Base-by-base conservation (phyloP, 768 basidiomycete genomes). In the Tylopilus felleus region DNA sequence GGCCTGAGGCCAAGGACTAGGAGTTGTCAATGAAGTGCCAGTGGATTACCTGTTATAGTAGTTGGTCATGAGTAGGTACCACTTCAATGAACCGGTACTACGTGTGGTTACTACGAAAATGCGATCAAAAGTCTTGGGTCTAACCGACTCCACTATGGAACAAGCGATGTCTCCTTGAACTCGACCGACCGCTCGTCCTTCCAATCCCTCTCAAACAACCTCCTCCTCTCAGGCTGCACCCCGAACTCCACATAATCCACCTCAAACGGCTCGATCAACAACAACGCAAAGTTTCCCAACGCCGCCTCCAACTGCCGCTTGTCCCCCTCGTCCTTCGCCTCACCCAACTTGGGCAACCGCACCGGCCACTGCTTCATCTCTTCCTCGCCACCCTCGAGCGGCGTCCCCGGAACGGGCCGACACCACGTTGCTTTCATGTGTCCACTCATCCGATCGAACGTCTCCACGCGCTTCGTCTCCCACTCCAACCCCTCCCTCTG, bases 401-500 rank as follows among this genome's bases (percentile, higher is more conserved):
- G 70, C 5, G 73, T 76, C 0, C 90, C 93, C 0, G 90, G 88
- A 0, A 74, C 64, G 3, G 89, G 88, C 4, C 84, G 75, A 57
- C 80, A 83, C 84, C 88, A 94, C 39, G 74, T 75, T 22, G 90
- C 90, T 58, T 80, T 82, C 82, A 91, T 81, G 44, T 75, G 69
- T 3, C 74, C 76, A 41, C 78, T 78, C 76, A 93, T 77, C 44
- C 56, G 68, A 53, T 79, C 76, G 66, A 89, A 94, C 29, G 79
- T 65, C 44, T 78, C 77, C n/a, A 71, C 51, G 17, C 91, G 77
- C 69, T 84, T 78, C 19, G 66, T 69, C 60, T 88, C 88, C 90
- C 88, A 90, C 23, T 68, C 62, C n/a, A 62, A 64, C 13, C 66
- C 67, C 27, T 76, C 74, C n/a, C 59, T 57, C 13, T 63, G 66